Evolutionary conservation across 2,329 filamentous ascomycete genomes (phyloP).

Genomic region (Phaeosphaeriaceae sp.): DNA sequence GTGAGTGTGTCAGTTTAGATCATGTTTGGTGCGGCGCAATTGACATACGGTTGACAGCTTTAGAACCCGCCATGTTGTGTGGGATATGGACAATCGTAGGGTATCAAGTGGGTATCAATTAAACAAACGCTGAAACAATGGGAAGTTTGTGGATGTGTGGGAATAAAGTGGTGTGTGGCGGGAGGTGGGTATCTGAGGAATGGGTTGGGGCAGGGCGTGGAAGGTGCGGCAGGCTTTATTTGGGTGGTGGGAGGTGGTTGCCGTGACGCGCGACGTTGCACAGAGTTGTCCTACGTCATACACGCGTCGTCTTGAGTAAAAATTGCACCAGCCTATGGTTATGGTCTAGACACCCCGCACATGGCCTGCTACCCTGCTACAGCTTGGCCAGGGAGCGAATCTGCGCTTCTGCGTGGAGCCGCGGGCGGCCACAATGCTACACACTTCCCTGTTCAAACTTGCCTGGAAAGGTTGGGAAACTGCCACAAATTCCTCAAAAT

Average conservation of each 20-base stretch:
- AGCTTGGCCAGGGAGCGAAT: background rate
- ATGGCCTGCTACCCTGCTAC: background rate
- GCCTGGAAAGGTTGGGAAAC: background rate
- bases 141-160: constrained; percentile 1
- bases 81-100: constrained; percentile 12
- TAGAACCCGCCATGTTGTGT: constrained; percentile 31
- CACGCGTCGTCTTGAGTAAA: constrained; percentile 7
- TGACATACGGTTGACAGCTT: constrained; percentile 36
- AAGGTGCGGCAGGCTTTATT: constrained; percentile 21
- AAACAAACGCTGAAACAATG: constrained; percentile 35
- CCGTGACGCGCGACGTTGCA: constrained; percentile 10
- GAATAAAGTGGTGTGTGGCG: constrained; percentile 1
- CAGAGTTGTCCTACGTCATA: constrained; percentile 8
- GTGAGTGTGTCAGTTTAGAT: constrained; percentile 58
- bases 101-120: constrained; percentile 41
- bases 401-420: constrained; percentile 1
- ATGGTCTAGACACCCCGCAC: background rate
- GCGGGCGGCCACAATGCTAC: background rate
- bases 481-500: constrained; percentile 1
- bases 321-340: background rate
- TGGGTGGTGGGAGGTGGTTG: constrained; percentile 20
- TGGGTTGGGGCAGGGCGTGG: constrained; percentile 7
- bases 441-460: background rate
- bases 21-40: constrained; percentile 1
- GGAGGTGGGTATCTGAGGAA: constrained; percentile 11